These are phyloP conservation scores for Berberis vulgaris DNA, from an alignment of 164 flowering plant species.

Conservation along the genomic window DNA sequence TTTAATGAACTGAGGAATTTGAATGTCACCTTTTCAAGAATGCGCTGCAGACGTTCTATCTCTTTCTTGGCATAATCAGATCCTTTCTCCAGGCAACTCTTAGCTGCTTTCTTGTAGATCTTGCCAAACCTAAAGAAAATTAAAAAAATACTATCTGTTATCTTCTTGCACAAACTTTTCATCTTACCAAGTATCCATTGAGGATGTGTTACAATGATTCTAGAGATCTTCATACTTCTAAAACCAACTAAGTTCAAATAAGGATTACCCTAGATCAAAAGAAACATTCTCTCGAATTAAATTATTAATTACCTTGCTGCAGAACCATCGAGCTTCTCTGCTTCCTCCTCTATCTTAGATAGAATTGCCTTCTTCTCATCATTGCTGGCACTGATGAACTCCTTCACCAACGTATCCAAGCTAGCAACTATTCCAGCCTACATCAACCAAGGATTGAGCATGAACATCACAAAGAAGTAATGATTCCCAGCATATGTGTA, in stretches of 20 bases:
- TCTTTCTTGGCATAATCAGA: constrained; percentile 80
- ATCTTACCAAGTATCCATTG: neutral
- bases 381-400: constrained; percentile 51
- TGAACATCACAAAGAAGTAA: neutral
- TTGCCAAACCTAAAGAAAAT: constrained; percentile 56
- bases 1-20: neutral
- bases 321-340: constrained; percentile 61
- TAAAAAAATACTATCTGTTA: no score
- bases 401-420: constrained; percentile 70
- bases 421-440: constrained; percentile 73
- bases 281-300: no score
- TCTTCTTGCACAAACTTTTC: no score
- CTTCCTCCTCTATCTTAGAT: constrained; percentile 63
- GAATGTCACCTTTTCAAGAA: constrained; percentile 65
- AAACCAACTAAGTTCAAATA: no score
- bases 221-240: no score
- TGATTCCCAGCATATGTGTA: no score
- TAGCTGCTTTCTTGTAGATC: constrained; percentile 74
- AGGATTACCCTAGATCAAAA: no score
- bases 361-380: constrained; percentile 68
- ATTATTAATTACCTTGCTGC: constrained; percentile 44
- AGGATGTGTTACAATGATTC: neutral
- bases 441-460: neutral
- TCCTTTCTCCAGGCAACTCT: constrained; percentile 60
- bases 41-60: constrained; percentile 65